Conservation (phyloP, 495 filamentous ascomycete genomes). For the Geopyxis carbonaria region DNA sequence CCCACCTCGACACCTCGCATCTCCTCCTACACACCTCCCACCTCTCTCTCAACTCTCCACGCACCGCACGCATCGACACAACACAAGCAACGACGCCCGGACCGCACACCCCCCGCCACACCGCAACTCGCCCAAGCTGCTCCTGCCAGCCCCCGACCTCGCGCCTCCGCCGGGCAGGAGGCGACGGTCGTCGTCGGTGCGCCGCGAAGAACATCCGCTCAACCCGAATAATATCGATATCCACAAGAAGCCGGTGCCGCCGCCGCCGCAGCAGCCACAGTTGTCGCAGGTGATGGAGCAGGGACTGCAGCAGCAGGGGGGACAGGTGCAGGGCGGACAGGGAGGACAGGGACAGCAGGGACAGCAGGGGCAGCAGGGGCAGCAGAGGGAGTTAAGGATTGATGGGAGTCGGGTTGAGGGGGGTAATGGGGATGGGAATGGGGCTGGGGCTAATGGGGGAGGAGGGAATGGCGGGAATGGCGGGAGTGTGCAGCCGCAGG, state of each 20-base stretch:
- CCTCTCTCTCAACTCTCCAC: too few species aligned
- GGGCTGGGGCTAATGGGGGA: slow-evolving; percentile 1
- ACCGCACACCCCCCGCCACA: too few species aligned
- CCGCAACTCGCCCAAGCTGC: too few species aligned
- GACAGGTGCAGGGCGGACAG: not conserved
- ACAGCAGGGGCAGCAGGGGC: not conserved
- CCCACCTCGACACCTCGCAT: too few species aligned
- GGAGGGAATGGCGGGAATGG: slow-evolving; percentile 9
- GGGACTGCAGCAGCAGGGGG: not conserved
- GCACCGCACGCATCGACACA: too few species aligned
- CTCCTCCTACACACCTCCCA: too few species aligned
- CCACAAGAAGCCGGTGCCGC: slow-evolving; percentile 6
- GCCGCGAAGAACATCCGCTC: slow-evolving; percentile 4
- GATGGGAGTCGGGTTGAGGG: slow-evolving; percentile 15
- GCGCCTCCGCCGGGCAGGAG: slow-evolving; percentile 1
- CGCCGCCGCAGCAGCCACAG: not conserved
- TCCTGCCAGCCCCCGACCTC: slow-evolving; percentile 1
- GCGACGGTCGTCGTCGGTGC: slow-evolving; percentile 9
- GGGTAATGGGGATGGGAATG: not conserved
- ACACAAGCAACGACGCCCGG: too few species aligned
- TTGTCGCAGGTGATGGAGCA: not conserved
- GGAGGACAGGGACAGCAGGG: not conserved
- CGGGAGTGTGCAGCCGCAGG: slow-evolving; percentile 31
- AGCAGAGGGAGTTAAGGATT: slow-evolving; percentile 9
- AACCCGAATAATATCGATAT: slow-evolving; percentile 1